Evolutionary conservation across 139 green algal species (phyloP), one percentile per base, ranked within the genome.

Genomic region (Asterochloris sp.): DNA sequence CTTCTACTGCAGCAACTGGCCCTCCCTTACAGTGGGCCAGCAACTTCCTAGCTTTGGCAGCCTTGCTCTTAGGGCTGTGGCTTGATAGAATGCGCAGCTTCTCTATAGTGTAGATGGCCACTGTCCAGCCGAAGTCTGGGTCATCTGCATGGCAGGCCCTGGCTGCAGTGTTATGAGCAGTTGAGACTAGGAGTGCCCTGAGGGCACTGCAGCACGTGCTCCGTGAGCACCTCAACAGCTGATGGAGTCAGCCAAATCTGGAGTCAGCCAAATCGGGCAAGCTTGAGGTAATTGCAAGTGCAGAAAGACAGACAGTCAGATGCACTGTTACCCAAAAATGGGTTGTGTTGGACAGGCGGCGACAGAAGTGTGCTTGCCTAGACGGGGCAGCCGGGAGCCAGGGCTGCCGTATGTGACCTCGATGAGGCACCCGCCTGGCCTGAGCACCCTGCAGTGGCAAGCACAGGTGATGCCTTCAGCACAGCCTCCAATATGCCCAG

Each of bases 321-420:
- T 69, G 16, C 16, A 16, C 63, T 69, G 14, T 69, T 69, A 14
- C 16, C 63, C n/a, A n/a, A n/a, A n/a, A n/a, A n/a, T n/a, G n/a
- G n/a, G n/a, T n/a, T 71, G 66, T 21, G 6, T 26, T 71, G 19
- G 19, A 4, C 1, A 21, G 17, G 4, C 66, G 4, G 66, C 11
- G 28, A 62, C 77, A 62, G 11, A 63, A 81, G 16, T 47, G 66
- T 23, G 9, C 66, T 23, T 71, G 19, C 66, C 66, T 26, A 71
- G 66, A 71, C 21, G 66, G 66, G 19, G 62, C 27, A 81, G 16
- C 10, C 77, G 62, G 23, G 62, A 81, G 9, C 26, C 69, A 4
- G 77, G 62, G 63, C 63, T 81, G 63, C 77, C 77, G 28, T 81
- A 81, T 27, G 61, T 81, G 62, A 81, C 74, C 17, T 23, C 62